These are phyloP conservation scores for Fusarium sacchari DNA, from an alignment of 2,329 filamentous ascomycete species.

Conservation along the genomic window DNA sequence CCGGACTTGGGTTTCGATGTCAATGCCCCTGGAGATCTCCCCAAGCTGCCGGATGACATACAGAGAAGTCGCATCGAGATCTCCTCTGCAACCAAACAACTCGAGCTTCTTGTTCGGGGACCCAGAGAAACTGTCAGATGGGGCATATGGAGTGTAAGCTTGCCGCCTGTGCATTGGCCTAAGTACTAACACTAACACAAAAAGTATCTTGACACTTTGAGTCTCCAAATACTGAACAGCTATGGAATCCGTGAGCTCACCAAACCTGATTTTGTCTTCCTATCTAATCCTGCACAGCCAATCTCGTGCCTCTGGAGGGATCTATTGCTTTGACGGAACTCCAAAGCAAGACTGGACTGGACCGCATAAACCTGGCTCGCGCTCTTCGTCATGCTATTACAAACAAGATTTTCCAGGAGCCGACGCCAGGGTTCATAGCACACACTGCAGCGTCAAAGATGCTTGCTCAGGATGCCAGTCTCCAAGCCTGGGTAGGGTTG, in stretches of 20 bases:
- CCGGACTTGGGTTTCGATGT: conserved; percentile 58
- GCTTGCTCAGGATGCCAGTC: conserved; percentile 58
- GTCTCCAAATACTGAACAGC: conserved; percentile 61
- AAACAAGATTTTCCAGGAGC: conserved; percentile 64
- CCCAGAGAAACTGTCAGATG: conserved; percentile 63
- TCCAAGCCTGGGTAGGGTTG: conserved; percentile 66
- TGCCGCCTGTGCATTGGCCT: not conserved
- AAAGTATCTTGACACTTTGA: conserved; percentile 62
- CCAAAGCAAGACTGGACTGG: conserved; percentile 56
- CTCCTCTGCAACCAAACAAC: conserved; percentile 59
- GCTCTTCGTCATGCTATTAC: conserved; percentile 68
- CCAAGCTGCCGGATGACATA: conserved; percentile 57
- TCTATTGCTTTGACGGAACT: conserved; percentile 59
- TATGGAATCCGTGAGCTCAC: conserved; percentile 58
- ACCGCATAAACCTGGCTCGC: conserved; percentile 61
- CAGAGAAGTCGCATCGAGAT: conserved; percentile 58
- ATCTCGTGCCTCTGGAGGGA: conserved; percentile 59
- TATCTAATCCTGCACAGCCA: conserved; percentile 48
- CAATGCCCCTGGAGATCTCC: conserved; percentile 57
- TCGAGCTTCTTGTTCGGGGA: conserved; percentile 59
- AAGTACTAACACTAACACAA: conserved; percentile 32
- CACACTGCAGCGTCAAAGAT: conserved; percentile 65
- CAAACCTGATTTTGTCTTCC: not conserved
- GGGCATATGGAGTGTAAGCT: conserved; percentile 62
- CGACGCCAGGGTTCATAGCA: conserved; percentile 59